phyloP scores from a whole-genome alignment of 2,329 filamentous ascomycete species.

The Coniochaeta sp. region DNA sequence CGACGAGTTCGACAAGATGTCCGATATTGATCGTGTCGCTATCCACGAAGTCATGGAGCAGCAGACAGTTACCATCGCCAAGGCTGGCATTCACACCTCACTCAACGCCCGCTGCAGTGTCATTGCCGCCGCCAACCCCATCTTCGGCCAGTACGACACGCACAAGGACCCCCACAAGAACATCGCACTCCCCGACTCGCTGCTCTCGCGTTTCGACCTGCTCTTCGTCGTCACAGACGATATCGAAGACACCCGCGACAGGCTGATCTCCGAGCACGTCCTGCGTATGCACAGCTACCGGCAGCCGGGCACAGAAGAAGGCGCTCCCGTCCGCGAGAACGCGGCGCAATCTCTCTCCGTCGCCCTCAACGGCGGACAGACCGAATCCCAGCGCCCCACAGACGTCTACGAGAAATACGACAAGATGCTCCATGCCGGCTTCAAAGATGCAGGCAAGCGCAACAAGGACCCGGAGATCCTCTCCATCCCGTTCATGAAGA shows the following conservation, averaged over 20 bases:
- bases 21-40: slow-evolving; percentile 91
- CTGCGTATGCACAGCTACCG: slow-evolving; percentile 96
- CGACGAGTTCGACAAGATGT: slow-evolving; percentile 99
- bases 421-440: slow-evolving; percentile 88
- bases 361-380: slow-evolving; percentile 70
- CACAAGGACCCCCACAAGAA: slow-evolving; percentile 99
- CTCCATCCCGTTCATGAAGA: slow-evolving; percentile 97
- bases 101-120: slow-evolving; percentile 96
- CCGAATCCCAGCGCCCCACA: slow-evolving; percentile 65
- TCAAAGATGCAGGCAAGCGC: slow-evolving; percentile 67
- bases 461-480: slow-evolving; percentile 79
- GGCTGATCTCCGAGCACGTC: slow-evolving; percentile 91
- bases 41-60: slow-evolving; percentile 99
- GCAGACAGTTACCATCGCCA: slow-evolving; percentile 97
- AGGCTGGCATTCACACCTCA: slow-evolving; percentile 96
- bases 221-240: slow-evolving; percentile 97
- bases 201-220: slow-evolving; percentile 96
- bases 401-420: slow-evolving; percentile 97
- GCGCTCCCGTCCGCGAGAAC: slow-evolving; percentile 87
- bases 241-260: slow-evolving; percentile 87
- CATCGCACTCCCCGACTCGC: slow-evolving; percentile 91
- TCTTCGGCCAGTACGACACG: slow-evolving; percentile 96
- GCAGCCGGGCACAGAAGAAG: slow-evolving; percentile 86
- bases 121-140: slow-evolving; percentile 91
- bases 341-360: slow-evolving; percentile 78